Conservation (phyloP, 2,329 filamentous ascomycete genomes). For the Penicillium sp. region DNA sequence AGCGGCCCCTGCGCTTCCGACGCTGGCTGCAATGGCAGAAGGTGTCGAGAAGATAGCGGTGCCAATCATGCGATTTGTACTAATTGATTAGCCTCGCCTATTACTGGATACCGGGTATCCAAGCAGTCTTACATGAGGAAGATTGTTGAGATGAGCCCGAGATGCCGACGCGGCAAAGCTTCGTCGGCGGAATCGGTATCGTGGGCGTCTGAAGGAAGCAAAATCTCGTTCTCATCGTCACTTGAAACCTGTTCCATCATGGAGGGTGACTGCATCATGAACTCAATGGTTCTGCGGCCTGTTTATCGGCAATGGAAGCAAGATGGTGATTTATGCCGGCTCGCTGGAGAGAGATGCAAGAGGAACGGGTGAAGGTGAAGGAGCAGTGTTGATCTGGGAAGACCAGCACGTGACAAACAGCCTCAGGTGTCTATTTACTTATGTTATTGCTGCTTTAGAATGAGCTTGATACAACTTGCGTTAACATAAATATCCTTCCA, state of each 20-base stretch:
- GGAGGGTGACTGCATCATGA: background rate
- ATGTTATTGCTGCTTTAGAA: background rate
- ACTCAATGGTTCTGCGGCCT: background rate
- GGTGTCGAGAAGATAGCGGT: conserved; percentile 61
- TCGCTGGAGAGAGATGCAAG: background rate
- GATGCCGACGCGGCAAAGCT: conserved; percentile 10
- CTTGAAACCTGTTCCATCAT: background rate
- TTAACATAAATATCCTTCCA: background rate
- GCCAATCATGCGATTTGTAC: conserved; percentile 20
- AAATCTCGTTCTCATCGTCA: conserved; percentile 8
- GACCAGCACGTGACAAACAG: background rate
- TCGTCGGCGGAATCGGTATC: background rate
- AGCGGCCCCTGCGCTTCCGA: conserved; percentile 67
- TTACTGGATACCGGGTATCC: background rate
- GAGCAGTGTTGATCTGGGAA: background rate
- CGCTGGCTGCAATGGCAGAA: conserved; percentile 65
- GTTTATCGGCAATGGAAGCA: background rate
- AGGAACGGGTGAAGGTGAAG: background rate
- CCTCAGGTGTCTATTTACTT: background rate
- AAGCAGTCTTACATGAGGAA: conserved; percentile 12
- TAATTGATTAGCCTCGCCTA: background rate
- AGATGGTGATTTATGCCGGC: background rate
- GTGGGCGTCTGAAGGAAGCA: background rate
- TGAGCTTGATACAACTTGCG: background rate
- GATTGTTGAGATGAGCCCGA: conserved; percentile 12